Base-by-base conservation (phyloP, 345 rosid species). In the Eucalyptus tenuipes region DNA sequence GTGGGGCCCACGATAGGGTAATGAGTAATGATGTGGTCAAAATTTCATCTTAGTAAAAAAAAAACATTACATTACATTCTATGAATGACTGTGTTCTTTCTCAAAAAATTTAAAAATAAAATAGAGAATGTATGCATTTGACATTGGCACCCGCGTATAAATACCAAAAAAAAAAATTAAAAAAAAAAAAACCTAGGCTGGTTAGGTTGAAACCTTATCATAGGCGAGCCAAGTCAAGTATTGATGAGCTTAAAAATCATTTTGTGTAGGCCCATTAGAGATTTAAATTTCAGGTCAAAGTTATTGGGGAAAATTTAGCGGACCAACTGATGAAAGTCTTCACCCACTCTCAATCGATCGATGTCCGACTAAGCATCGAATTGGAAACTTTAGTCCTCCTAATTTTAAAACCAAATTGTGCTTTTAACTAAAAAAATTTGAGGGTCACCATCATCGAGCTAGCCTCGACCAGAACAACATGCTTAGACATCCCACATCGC, bases 251-350 rank as follows among this genome's bases (percentile, higher is more conserved):
- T 52, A 52, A 52, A 52, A 52, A 52, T 52, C 10, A 52, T 52
- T 52, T 52, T 20, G 10, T 52, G 57, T 52, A 52, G 25, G 57
- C 57, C 25, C 57, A 4, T 5, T 52, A 52, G 4, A 52, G 7
- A 52, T 52, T 52, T 52, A 55, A 55, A 55, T 55, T 22, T 22
- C 29, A 25, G 61, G 13, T 55, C 47, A 42, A 20, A 18, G 45
- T 10, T 37, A 71, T 37, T 12, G 14, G 3, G 27, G 8, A 37
- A 37, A 37, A 71, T 71, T 6, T 55, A 25, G 61, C 6, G 3
- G 44, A 22, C 25, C 2, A 24, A 6, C 5, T 0, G 3, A 37
- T 71, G 81, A 18, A 71, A 37, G 14, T 37, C 45, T 18, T 37
- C 27, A 37, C 82, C 82, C 27, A 71, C 82, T 71, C 45, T 3